Percentiles rank a stretch among this genome's conserved stretches.
phyloP scores from a whole-genome alignment of 805 yeast genomes.

The Lachancea mirantina region DNA sequence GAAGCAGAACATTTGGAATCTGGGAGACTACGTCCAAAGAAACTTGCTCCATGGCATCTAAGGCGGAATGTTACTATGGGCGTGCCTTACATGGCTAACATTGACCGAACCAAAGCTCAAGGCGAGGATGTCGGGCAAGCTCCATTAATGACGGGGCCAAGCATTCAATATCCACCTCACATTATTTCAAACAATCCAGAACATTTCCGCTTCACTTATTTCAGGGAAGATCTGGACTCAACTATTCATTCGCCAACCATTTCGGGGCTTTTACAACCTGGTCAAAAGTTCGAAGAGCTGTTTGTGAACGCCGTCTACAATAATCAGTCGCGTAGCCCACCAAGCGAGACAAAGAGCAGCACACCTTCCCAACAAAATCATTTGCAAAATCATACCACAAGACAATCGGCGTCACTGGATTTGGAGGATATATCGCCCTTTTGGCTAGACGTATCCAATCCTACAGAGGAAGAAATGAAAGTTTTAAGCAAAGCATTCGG shows the following conservation, averaged over 20 bases:
- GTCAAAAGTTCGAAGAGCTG: constrained; percentile 53
- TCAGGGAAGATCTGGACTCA: constrained; percentile 81
- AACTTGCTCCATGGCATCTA: constrained; percentile 67
- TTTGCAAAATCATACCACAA: constrained; percentile 5
- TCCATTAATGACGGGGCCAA: constrained; percentile 26
- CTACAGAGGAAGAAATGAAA: constrained; percentile 96
- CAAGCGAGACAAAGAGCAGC: constrained; percentile 7
- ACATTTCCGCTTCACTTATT: constrained; percentile 79
- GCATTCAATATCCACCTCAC: constrained; percentile 38
- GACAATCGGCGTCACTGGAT: constrained; percentile 12
- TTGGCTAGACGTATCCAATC: constrained; percentile 90
- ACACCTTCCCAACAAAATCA: constrained; percentile 8
- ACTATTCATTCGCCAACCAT: constrained; percentile 86
- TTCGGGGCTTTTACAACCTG: constrained; percentile 67
- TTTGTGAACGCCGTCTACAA: constrained; percentile 43
- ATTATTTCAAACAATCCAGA: constrained; percentile 41
- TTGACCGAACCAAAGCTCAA: constrained; percentile 5
- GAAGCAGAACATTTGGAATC: constrained; percentile 46
- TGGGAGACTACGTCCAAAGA: constrained; percentile 70
- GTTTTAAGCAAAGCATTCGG: constrained; percentile 85
- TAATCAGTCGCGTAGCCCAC: constrained; percentile 5
- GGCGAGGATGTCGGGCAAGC: constrained; percentile 16
- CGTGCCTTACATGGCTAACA: constrained; percentile 1
- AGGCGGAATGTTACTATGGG: constrained; percentile 13
- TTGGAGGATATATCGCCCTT: constrained; percentile 53